Conservation (phyloP, 257 asterid species). For the Leptodermis oblonga region DNA sequence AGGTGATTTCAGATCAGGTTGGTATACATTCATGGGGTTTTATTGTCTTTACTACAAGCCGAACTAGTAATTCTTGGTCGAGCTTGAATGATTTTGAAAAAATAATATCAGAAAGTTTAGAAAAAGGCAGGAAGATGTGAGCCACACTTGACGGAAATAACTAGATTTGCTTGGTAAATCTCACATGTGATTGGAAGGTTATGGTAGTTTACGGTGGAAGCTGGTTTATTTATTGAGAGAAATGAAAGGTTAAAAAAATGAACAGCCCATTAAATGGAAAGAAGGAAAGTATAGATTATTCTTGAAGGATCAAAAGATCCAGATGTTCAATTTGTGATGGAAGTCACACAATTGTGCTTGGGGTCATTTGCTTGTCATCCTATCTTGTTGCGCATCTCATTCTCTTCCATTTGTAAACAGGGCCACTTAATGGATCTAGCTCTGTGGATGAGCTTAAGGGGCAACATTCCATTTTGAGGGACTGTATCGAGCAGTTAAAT, state of each 20-base stretch:
- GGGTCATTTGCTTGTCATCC: neutral
- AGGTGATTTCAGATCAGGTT: constrained; percentile 56
- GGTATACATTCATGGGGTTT: neutral
- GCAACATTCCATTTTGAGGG: constrained; percentile 59
- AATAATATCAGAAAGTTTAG: neutral
- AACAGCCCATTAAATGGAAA: neutral
- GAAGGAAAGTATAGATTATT: neutral
- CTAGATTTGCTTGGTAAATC: neutral
- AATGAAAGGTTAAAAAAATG: neutral
- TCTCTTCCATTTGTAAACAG: constrained; percentile 14
- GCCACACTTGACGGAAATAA: neutral
- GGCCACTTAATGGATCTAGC: constrained; percentile 36
- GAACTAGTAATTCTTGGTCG: neutral
- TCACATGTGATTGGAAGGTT: neutral
- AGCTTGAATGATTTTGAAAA: neutral
- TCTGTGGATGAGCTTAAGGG: constrained; percentile 65
- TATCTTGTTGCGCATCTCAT: neutral
- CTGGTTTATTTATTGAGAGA: neutral
- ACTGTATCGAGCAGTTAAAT: constrained; percentile 62
- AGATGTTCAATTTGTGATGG: neutral
- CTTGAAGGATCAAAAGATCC: neutral
- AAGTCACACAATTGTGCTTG: neutral
- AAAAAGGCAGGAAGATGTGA: neutral
- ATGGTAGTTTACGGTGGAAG: neutral
- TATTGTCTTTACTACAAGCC: neutral